Evolutionary conservation across 2,329 filamentous ascomycete species (phyloP), one percentile per base, ranked within the genome.

Genomic region (Dryadomyces quercus-mongolicae): DNA sequence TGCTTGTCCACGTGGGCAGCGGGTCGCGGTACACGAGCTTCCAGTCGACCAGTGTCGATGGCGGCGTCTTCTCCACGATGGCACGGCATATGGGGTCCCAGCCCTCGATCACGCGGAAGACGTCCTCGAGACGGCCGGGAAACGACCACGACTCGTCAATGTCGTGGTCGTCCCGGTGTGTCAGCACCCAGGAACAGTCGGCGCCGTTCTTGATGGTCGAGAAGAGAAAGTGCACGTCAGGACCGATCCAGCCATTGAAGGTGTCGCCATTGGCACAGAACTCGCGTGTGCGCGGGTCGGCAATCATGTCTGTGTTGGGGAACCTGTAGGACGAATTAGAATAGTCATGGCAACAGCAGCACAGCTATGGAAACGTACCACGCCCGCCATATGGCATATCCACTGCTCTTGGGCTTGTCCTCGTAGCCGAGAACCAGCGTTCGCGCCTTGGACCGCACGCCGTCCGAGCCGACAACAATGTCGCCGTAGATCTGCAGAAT

Each of bases 131-230:
- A 48, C 75, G 74, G 3, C 74, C 74, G 0, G 75, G 74, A 56
- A 77, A 75, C 2, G 70, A 74, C 74, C 74, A 79, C 1, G 74
- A 76, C 63, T 81, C 74, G 55, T 77, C 70, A 54, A 79, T 78
- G 58, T 80, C 72, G 56, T 73, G 71, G 54, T 74, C 70, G 58
- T 80, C 78, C 20, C 63, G 69, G 62, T 80, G 77, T 1, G 78
- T 81, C 21, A 79, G 66, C 3, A 81, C 78, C 78, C 78, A 82
- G 59, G 72, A 78, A 61, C 76, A 79, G 55, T 81, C 76, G 20
- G 70, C 67, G 25, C 76, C 76, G 58, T 71, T 68, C 64, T 80
- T 79, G 59, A 81, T 74, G 3, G 77, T 78, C 6, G 74, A 76
- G 60, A 80, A 79, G 1, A 81, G 66, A 57, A 80, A 76, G 59